Percentiles rank a stretch among this genome's conserved stretches.
phyloP scores from a whole-genome alignment of 202 grass and related monocot genomes.

The Hordeum pubiflorum region DNA sequence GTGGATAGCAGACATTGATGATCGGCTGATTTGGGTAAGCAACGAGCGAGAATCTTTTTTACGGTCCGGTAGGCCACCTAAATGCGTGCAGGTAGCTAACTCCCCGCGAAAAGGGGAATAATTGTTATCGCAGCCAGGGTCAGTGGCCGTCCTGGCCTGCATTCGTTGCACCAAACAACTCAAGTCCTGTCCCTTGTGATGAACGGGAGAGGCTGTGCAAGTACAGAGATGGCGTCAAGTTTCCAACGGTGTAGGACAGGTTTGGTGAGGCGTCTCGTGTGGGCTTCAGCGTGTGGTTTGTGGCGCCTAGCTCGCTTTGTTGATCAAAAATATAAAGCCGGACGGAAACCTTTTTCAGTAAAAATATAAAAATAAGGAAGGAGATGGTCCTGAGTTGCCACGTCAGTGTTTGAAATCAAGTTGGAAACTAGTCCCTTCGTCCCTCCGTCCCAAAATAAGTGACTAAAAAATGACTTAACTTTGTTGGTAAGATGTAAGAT shows the following conservation, averaged over 20 bases:
- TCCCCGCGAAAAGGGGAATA: slow-evolving; percentile 30
- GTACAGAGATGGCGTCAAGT: not conserved
- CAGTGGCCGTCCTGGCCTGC: not conserved
- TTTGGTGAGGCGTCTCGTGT: slow-evolving; percentile 19
- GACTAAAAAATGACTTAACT: too few species aligned
- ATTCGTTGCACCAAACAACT: slow-evolving; percentile 24
- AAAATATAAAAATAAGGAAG: not conserved
- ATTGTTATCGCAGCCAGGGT: slow-evolving; percentile 3
- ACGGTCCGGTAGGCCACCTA: slow-evolving; percentile 34
- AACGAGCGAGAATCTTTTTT: slow-evolving; percentile 33
- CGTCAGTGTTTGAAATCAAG: not conserved
- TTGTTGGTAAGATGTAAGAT: too few species aligned
- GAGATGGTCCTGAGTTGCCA: not conserved
- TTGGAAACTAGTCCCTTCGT: not conserved
- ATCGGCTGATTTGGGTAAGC: slow-evolving; percentile 19
- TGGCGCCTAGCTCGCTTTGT: not conserved
- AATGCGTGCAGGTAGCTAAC: slow-evolving; percentile 36
- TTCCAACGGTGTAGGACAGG: not conserved
- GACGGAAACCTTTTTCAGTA: too few species aligned
- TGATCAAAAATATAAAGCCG: not conserved
- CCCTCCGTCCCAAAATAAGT: too few species aligned
- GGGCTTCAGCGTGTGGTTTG: not conserved
- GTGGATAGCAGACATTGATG: not conserved
- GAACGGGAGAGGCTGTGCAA: not conserved
- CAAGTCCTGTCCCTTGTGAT: not conserved